Evolutionary conservation across 345 rosid genomes (phyloP).

Genomic region (Euphorbia pulcherrima): DNA sequence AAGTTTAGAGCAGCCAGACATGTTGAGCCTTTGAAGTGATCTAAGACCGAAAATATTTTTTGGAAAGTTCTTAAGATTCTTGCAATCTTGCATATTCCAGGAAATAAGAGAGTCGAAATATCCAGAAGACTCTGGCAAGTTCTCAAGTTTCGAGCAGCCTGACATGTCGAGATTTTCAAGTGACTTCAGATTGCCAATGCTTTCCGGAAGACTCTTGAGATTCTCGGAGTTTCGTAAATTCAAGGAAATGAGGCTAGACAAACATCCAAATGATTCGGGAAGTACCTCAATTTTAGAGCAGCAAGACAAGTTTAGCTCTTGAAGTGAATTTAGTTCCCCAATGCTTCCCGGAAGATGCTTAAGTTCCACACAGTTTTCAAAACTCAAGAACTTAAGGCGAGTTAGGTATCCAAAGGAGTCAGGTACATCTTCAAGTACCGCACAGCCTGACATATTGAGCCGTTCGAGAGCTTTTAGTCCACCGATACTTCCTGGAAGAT

Average conservation of each 20-base stretch:
- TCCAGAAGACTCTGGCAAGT: neutral
- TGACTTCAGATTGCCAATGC: conserved; percentile 8
- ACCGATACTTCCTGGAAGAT: conserved; percentile 12
- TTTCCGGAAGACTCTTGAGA: conserved; percentile 10
- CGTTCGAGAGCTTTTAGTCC: neutral
- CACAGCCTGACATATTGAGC: conserved; percentile 8
- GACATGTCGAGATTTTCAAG: conserved; percentile 8
- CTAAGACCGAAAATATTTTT: neutral
- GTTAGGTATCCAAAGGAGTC: neutral
- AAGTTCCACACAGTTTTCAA: neutral
- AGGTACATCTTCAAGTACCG: neutral
- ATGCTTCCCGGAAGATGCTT: neutral
- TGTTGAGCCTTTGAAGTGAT: neutral
- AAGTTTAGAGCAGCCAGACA: neutral
- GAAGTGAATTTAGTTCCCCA: neutral
- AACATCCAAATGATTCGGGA: neutral
- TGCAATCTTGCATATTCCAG: conserved; percentile 2
- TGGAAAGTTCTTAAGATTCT: neutral
- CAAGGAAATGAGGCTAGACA: neutral
- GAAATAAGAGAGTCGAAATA: neutral
- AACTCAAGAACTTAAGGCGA: neutral
- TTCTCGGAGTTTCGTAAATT: conserved; percentile 7
- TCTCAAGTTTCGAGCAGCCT: conserved; percentile 14
- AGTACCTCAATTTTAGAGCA: neutral
- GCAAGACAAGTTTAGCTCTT: neutral